Evolutionary conservation across 1,284 basidiomycete species (phyloP).

Genomic region (Volvariella volvacea): DNA sequence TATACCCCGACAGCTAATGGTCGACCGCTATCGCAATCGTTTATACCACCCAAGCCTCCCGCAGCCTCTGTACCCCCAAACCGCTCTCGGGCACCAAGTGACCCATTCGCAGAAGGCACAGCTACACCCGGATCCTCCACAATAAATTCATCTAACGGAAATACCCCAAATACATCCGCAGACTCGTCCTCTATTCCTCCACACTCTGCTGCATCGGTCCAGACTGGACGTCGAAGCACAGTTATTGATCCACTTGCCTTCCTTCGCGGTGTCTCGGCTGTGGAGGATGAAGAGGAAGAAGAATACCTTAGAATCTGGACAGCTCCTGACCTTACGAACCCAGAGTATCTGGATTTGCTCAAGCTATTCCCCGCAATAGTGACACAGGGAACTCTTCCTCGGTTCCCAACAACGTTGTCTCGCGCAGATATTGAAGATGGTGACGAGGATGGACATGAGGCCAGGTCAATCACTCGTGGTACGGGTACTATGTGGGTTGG

Average conservation of each 20-base stretch:
- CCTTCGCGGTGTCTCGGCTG: constrained; percentile 29
- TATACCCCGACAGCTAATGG: constrained; percentile 31
- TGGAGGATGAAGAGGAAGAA: constrained; percentile 41
- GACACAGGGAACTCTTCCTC: constrained; percentile 52
- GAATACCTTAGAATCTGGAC: constrained; percentile 63
- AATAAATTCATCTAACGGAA: too few species aligned
- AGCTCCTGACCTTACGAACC: constrained; percentile 60
- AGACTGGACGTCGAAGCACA: background rate
- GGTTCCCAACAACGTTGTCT: constrained; percentile 39
- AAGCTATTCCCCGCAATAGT: constrained; percentile 67
- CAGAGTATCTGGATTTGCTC: constrained; percentile 55
- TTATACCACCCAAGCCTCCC: constrained; percentile 34
- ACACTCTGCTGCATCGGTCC: constrained; percentile 37
- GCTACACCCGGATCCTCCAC: constrained; percentile 31
- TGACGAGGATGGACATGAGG: constrained; percentile 42
- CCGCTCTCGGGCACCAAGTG: constrained; percentile 66
- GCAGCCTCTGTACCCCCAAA: constrained; percentile 41
- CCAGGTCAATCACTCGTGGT: constrained; percentile 54
- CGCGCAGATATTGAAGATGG: constrained; percentile 59
- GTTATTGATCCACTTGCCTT: constrained; percentile 25
- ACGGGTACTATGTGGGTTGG: constrained; percentile 71
- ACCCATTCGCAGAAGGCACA: constrained; percentile 59
- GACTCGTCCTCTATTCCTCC: constrained; percentile 32
- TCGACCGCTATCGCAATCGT: constrained; percentile 50
- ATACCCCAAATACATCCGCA: too few species aligned